Evolutionary conservation across 805 yeast species (phyloP).

Genomic region (Saccharomycopsis capsularis): DNA sequence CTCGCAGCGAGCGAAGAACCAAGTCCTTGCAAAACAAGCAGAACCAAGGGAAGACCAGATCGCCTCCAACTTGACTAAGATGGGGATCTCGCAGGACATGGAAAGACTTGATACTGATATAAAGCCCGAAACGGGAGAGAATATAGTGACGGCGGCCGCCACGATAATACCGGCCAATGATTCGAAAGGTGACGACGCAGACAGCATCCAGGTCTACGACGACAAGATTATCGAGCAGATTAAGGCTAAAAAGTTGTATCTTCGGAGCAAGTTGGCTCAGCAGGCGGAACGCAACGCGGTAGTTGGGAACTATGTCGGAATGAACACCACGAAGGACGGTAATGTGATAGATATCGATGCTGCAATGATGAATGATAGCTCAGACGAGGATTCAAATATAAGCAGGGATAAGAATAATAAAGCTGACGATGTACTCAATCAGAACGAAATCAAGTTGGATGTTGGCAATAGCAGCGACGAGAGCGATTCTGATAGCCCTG

Average conservation of each 20-base stretch:
- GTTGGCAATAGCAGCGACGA: not conserved
- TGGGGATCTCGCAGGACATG: too few species aligned
- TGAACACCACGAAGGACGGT: not conserved
- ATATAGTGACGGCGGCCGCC: too few species aligned
- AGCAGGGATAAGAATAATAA: not conserved
- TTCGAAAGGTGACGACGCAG: too few species aligned
- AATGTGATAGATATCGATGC: constrained; percentile 3
- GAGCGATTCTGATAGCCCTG: not conserved
- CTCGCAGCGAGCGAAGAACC: too few species aligned
- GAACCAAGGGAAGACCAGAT: too few species aligned
- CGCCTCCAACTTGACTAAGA: too few species aligned
- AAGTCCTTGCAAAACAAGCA: too few species aligned
- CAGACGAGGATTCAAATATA: not conserved
- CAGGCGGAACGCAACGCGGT: not conserved
- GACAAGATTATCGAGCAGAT: constrained; percentile 7
- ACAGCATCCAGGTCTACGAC: constrained; percentile 5
- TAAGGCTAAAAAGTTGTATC: constrained; percentile 1
- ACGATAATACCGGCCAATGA: too few species aligned
- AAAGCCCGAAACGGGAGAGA: too few species aligned
- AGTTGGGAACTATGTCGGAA: not conserved
- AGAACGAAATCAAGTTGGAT: too few species aligned
- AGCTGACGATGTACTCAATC: not conserved
- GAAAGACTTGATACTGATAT: too few species aligned
- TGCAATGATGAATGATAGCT: not conserved
- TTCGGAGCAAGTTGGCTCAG: not conserved